Conservation (phyloP, 2,329 filamentous ascomycete species). For the Arthrobotrys sinensis region DNA sequence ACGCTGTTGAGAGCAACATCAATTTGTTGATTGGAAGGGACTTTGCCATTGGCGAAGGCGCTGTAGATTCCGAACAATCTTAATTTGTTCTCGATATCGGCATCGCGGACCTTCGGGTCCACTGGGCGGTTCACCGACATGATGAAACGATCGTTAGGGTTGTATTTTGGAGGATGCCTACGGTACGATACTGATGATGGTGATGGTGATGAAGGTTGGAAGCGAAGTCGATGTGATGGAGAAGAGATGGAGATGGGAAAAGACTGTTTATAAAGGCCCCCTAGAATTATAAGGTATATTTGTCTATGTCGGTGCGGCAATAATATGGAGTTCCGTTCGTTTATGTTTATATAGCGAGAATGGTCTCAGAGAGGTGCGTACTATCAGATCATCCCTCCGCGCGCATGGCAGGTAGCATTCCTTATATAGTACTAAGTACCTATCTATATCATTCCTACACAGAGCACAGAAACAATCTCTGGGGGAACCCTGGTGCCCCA, state of each 20-base stretch:
- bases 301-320: background rate
- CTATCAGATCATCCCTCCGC: constrained; percentile 5
- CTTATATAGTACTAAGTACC: constrained; percentile 7
- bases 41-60: constrained; percentile 66
- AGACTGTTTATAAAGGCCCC: background rate
- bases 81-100: constrained; percentile 75
- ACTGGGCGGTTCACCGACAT: constrained; percentile 63
- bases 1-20: constrained; percentile 94
- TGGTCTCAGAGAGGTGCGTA: constrained; percentile 11
- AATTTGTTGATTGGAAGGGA: constrained; percentile 84
- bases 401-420: constrained; percentile 11
- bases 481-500: background rate
- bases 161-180: constrained; percentile 4
- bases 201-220: background rate
- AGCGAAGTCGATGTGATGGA: background rate
- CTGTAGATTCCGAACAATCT: constrained; percentile 91
- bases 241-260: background rate
- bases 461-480: background rate
- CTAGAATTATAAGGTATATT: background rate
- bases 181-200: background rate
- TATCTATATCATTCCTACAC: background rate
- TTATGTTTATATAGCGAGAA: constrained; percentile 20
- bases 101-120: constrained; percentile 62
- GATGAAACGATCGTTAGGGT: constrained; percentile 43
- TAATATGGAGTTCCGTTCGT: background rate